Percentiles rank a stretch among this genome's conserved stretches.
Conservation (phyloP, 2,329 filamentous ascomycete species). For the Ceratocystis diversiconidia region DNA sequence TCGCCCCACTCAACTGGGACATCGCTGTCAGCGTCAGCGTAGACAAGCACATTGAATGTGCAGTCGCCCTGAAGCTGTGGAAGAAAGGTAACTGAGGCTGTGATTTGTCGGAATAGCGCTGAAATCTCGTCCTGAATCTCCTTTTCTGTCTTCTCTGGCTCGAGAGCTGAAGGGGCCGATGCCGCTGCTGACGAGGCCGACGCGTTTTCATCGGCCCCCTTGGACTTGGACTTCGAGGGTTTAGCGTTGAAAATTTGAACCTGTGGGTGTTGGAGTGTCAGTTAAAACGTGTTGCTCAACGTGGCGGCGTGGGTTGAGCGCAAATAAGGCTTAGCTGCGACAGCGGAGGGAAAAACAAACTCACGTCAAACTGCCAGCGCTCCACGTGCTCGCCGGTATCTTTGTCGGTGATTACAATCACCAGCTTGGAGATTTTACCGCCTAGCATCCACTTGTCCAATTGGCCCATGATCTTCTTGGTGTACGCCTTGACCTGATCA, state of each 20-base stretch:
- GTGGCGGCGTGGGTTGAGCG: neutral
- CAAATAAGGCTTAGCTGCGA: neutral
- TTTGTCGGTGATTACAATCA: slow-evolving; percentile 92
- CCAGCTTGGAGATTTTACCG: slow-evolving; percentile 92
- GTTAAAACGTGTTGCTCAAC: neutral
- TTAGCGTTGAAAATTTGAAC: slow-evolving; percentile 28
- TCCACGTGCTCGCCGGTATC: slow-evolving; percentile 94
- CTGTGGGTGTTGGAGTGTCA: slow-evolving; percentile 19
- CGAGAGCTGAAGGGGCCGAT: slow-evolving; percentile 21
- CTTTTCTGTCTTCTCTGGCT: slow-evolving; percentile 66
- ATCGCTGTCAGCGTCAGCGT: slow-evolving; percentile 90
- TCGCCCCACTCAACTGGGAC: slow-evolving; percentile 98
- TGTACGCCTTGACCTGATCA: slow-evolving; percentile 97
- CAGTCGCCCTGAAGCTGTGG: slow-evolving; percentile 81
- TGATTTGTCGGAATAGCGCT: slow-evolving; percentile 94
- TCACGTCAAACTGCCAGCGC: slow-evolving; percentile 93
- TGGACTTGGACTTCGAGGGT: slow-evolving; percentile 35
- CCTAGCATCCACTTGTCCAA: slow-evolving; percentile 95
- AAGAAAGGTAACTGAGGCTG: slow-evolving; percentile 89
- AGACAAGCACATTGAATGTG: slow-evolving; percentile 97
- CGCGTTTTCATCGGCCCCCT: slow-evolving; percentile 47
- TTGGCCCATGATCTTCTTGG: slow-evolving; percentile 98
- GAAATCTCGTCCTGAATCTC: slow-evolving; percentile 95
- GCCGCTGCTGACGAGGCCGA: slow-evolving; percentile 23
- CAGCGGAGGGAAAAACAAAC: slow-evolving; percentile 18